Base-by-base conservation (phyloP, 2,329 filamentous ascomycete species). In the Alternaria infectoria region DNA sequence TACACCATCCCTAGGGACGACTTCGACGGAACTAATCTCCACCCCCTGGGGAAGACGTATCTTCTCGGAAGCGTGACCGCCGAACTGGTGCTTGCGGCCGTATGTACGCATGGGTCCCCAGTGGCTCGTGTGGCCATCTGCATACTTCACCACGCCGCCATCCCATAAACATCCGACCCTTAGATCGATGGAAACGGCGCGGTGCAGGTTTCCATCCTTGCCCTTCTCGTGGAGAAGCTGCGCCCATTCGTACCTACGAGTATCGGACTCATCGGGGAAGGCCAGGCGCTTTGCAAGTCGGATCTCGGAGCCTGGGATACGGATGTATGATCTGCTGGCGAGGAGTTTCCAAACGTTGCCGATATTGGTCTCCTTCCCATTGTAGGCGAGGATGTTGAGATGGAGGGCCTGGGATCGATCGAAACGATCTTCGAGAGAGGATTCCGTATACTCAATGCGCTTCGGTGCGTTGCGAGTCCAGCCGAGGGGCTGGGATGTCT, bases 61-160 rank as follows among this genome's bases (percentile, higher is more conserved):
- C 25, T 66, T 64, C 57, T 76, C 54, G n/a, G 76, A 74, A 6
- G 70, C 71, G 51, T 78, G 71, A 5, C 77, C 77, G 3, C 80
- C 65, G 69, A 81, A 67, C 71, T 68, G 57, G 72, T 81, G 71
- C 5, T 73, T 71, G 0, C 70, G 62, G 1, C 74, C 75, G 19
- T 67, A 8, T 3, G 15, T 44, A 36, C 64, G 57, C 74, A 72
- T 70, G 4, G 63, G 64, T 0, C 84, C 83, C 68, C 83, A 85
- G 26, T 83, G 81, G 13, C 79, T 77, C 10, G 66, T 70, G n/a
- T 77, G 74, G 9, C 82, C 83, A 57, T 85, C 83, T 47, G 71
- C 73, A 66, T 83, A 86, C 63, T 82, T 74, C 4, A 86, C 80
- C 30, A 82, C 77, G 6, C 81, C 83, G 25, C 84, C 83, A 55